Conservation (phyloP, 352 stramenopile genomes). For the Globisporangium spinosum region DNA sequence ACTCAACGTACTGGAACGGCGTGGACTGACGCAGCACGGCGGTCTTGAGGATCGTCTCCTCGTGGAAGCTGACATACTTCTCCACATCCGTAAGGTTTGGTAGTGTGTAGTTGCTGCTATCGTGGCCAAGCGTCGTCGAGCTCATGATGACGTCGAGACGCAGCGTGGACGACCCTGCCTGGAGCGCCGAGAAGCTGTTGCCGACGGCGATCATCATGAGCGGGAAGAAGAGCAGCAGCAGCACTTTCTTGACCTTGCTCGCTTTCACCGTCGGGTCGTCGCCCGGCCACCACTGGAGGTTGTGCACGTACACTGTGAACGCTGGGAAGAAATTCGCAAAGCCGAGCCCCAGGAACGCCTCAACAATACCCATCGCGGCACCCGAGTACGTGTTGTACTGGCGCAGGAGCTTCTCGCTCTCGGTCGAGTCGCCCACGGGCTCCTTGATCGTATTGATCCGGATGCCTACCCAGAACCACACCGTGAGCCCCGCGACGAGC, state of each 20-base stretch:
- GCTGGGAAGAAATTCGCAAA: slow-evolving; percentile 24
- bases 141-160: slow-evolving; percentile 14
- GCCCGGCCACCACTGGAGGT: slow-evolving; percentile 24
- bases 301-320: slow-evolving; percentile 28
- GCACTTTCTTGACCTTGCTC: slow-evolving; percentile 22
- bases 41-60: slow-evolving; percentile 22
- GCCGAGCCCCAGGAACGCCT: slow-evolving; percentile 19
- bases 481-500: slow-evolving; percentile 15
- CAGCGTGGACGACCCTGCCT: slow-evolving; percentile 17
- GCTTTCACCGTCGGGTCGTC: slow-evolving; percentile 18
- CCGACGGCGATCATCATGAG: slow-evolving; percentile 21
- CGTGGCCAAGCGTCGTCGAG: slow-evolving; percentile 3
- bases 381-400: slow-evolving; percentile 26
- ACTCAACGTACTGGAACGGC: slow-evolving; percentile 10
- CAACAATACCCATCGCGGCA: slow-evolving; percentile 22
- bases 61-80: slow-evolving; percentile 1
- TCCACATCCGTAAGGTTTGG: background rate
- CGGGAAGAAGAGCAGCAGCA: slow-evolving; percentile 21
- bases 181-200: slow-evolving; percentile 23
- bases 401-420: slow-evolving; percentile 17
- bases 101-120: slow-evolving; percentile 2
- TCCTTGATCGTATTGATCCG: slow-evolving; percentile 14
- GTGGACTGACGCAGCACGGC: slow-evolving; percentile 13
- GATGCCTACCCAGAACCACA: slow-evolving; percentile 18
- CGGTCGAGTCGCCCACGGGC: slow-evolving; percentile 12